These are phyloP conservation scores for Cylindrotheca closterium DNA, from an alignment of 108 stramenopile species.

Conservation along the genomic window DNA sequence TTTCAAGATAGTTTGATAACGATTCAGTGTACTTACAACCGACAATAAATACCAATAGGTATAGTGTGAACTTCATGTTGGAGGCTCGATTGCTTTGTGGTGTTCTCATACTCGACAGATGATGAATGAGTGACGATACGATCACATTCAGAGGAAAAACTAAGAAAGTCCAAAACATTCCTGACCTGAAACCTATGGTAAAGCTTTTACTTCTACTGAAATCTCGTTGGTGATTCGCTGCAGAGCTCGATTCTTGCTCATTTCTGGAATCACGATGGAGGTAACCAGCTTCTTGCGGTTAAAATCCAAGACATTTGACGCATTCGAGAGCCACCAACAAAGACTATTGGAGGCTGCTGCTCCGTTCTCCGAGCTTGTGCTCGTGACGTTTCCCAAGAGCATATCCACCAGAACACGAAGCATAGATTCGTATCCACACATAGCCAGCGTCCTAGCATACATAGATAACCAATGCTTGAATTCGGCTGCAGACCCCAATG, in stretches of 20 bases:
- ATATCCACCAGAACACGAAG: slow-evolving; percentile 72
- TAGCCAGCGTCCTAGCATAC: slow-evolving; percentile 48
- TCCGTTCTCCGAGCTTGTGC: not conserved
- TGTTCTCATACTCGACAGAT: no score
- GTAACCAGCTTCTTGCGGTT: slow-evolving; percentile 54
- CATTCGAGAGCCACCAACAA: slow-evolving; percentile 67
- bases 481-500: slow-evolving; percentile 60
- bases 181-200: no score
- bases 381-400: slow-evolving; percentile 29
- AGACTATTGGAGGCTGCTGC: not conserved
- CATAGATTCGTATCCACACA: slow-evolving; percentile 44
- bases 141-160: no score
- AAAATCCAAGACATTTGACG: slow-evolving; percentile 38
- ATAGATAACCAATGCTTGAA: slow-evolving; percentile 65
- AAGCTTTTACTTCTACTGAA: slow-evolving; percentile 46
- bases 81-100: no score
- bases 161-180: no score
- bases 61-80: no score
- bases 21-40: no score
- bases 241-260: slow-evolving; percentile 74
- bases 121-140: no score
- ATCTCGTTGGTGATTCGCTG: slow-evolving; percentile 85
- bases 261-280: slow-evolving; percentile 66
- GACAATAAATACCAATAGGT: no score
- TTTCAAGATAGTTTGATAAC: not conserved